Percentiles rank a stretch among this genome's conserved stretches.
phyloP scores from a whole-genome alignment of 1,284 basidiomycete genomes.

The Melampsora larici-populina region DNA sequence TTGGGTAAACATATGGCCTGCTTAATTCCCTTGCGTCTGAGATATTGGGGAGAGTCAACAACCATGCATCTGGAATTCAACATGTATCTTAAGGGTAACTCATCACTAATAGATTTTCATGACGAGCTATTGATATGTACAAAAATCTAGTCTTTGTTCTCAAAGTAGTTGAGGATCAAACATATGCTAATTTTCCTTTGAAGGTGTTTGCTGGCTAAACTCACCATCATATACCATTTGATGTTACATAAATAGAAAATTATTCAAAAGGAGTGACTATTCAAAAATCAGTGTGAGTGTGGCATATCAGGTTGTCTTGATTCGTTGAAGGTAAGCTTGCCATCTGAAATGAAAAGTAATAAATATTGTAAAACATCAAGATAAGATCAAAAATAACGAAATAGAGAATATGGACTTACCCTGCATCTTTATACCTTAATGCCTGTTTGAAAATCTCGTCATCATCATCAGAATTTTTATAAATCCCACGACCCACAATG shows the following conservation, averaged over 20 bases:
- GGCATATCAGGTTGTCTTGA: background rate
- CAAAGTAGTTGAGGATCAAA: too few species aligned
- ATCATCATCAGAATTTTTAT: slow-evolving; percentile 61
- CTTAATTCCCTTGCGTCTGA: too few species aligned
- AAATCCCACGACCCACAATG: slow-evolving; percentile 94
- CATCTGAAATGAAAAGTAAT: slow-evolving; percentile 13
- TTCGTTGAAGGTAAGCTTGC: slow-evolving; percentile 38
- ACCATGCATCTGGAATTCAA: too few species aligned
- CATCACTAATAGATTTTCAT: too few species aligned
- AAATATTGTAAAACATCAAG: background rate
- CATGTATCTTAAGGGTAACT: too few species aligned
- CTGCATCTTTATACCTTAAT: slow-evolving; percentile 35
- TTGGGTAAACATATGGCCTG: too few species aligned
- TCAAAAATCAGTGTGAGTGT: background rate
- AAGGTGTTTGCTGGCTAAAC: too few species aligned
- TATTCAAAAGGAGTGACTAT: background rate
- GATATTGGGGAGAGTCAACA: too few species aligned
- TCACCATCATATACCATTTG: too few species aligned
- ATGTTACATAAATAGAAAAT: background rate
- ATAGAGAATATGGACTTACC: background rate
- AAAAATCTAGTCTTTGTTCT: too few species aligned
- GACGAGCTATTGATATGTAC: too few species aligned
- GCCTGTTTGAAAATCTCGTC: slow-evolving; percentile 19
- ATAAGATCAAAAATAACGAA: background rate
- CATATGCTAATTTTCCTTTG: too few species aligned